A percentile compares a stretch with the other conserved stretches of the same genome.
Evolutionary conservation across 2,329 filamentous ascomycete genomes (phyloP).

Genomic region (Phyllosticta citrichinensis): DNA sequence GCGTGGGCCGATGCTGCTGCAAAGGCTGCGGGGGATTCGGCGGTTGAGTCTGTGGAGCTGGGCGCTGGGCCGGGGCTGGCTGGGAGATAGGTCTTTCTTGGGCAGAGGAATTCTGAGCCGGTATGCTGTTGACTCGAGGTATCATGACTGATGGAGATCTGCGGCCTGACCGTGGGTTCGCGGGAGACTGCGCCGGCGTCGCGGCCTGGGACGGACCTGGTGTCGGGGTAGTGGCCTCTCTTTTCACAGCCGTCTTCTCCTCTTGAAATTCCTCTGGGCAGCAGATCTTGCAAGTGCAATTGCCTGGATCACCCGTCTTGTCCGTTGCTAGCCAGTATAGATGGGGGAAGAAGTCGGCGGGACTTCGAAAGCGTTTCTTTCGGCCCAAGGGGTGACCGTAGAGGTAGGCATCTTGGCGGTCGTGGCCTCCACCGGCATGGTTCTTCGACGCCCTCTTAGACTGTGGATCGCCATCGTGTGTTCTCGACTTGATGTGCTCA

Average conservation of each 20-base stretch:
- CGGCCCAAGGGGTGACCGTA: conserved; percentile 50
- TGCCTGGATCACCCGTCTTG: conserved; percentile 41
- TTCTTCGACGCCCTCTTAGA: conserved; percentile 37
- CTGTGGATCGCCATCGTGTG: conserved; percentile 31
- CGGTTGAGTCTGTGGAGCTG: background rate
- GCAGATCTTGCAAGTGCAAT: conserved; percentile 50
- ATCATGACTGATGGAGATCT: background rate
- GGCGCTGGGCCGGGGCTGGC: background rate
- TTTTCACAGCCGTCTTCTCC: conserved; percentile 21
- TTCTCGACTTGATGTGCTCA: conserved; percentile 47
- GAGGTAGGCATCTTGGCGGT: conserved; percentile 50
- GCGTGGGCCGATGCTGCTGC: background rate
- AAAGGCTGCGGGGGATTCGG: background rate
- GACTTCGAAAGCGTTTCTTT: conserved; percentile 48
- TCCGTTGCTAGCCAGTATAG: conserved; percentile 48
- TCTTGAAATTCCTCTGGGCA: conserved; percentile 42
- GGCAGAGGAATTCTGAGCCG: background rate
- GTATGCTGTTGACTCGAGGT: background rate
- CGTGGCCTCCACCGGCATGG: conserved; percentile 40
- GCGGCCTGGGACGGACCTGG: background rate
- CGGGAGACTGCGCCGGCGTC: background rate
- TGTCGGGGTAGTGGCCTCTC: conserved; percentile 16
- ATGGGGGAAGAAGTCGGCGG: conserved; percentile 51
- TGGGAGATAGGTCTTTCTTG: background rate
- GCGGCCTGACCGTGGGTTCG: background rate